Conservation (phyloP, 495 filamentous ascomycete genomes). For the Talaromyces thailandensis region DNA sequence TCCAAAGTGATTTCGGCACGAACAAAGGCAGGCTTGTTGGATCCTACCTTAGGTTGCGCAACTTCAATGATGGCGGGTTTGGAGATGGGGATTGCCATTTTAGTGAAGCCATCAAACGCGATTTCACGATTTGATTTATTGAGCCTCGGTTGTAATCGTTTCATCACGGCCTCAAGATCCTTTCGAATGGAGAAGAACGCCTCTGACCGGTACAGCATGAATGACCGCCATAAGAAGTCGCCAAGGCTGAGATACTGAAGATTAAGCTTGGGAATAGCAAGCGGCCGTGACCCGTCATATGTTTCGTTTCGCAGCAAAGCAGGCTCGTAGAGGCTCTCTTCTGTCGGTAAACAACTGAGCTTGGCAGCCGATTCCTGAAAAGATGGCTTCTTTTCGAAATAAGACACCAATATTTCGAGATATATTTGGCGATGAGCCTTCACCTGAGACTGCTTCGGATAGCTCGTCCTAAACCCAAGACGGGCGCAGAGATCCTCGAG, state of each 20-base stretch:
- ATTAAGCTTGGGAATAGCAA: constrained; percentile 91
- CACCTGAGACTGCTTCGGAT: constrained; percentile 62
- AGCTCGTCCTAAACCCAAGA: constrained; percentile 70
- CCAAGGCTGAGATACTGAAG: constrained; percentile 92
- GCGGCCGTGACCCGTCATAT: constrained; percentile 80
- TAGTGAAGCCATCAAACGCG: constrained; percentile 76
- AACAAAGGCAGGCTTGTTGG: constrained; percentile 74
- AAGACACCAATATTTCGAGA: constrained; percentile 67
- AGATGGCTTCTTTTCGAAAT: constrained; percentile 66
- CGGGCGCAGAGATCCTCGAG: constrained; percentile 56
- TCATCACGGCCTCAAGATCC: constrained; percentile 74
- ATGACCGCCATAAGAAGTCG: constrained; percentile 90
- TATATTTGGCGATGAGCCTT: constrained; percentile 56
- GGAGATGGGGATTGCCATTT: constrained; percentile 79
- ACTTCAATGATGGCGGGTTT: constrained; percentile 86
- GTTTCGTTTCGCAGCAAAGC: constrained; percentile 76
- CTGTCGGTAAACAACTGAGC: constrained; percentile 72
- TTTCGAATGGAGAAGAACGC: constrained; percentile 91
- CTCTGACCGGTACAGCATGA: constrained; percentile 82
- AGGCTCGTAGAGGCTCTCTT: constrained; percentile 72
- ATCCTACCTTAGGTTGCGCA: constrained; percentile 74
- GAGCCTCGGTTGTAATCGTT: constrained; percentile 65
- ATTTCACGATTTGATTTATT: constrained; percentile 51
- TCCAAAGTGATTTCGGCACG: constrained; percentile 85
- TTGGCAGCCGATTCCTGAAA: constrained; percentile 74